Evolutionary conservation across 768 basidiomycete species (phyloP).

Genomic region (Lyophyllum decastes): DNA sequence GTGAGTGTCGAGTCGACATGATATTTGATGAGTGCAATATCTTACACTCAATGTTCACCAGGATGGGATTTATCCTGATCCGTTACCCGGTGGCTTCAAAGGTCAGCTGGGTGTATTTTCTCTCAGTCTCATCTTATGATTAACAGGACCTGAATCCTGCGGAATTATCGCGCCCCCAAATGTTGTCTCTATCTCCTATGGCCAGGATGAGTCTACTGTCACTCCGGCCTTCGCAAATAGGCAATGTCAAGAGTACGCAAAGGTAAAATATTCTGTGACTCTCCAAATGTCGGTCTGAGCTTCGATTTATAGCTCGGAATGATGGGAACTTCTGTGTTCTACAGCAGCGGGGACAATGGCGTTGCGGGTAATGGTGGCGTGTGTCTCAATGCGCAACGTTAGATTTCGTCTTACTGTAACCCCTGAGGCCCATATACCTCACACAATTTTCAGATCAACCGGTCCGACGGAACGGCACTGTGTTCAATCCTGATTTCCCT

Average conservation of each 20-base stretch:
- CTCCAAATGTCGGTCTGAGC: neutral
- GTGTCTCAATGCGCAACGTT: conserved; percentile 48
- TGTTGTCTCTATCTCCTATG: conserved; percentile 44
- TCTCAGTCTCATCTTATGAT: neutral
- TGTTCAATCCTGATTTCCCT: conserved; percentile 28
- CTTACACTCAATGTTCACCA: neutral
- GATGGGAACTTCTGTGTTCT: conserved; percentile 59
- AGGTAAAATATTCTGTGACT: conserved; percentile 16
- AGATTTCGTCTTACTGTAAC: neutral
- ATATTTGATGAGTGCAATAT: no score
- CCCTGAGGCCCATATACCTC: neutral
- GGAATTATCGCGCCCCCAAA: conserved; percentile 42
- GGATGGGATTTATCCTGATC: conserved; percentile 26
- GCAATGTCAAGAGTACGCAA: conserved; percentile 52
- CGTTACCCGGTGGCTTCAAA: conserved; percentile 16
- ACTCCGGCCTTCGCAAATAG: conserved; percentile 39
- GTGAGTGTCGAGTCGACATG: conserved; percentile 10
- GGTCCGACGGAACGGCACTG: conserved; percentile 17
- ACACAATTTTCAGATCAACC: conserved; percentile 21
- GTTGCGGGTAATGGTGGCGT: conserved; percentile 21
- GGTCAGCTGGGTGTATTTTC: neutral
- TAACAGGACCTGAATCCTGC: conserved; percentile 35
- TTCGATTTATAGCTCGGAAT: conserved; percentile 45
- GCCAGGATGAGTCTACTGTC: conserved; percentile 43
- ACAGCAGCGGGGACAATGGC: conserved; percentile 54